Conservation (phyloP, 108 stramenopile genomes). For the Aurantiochytrium sp. region DNA sequence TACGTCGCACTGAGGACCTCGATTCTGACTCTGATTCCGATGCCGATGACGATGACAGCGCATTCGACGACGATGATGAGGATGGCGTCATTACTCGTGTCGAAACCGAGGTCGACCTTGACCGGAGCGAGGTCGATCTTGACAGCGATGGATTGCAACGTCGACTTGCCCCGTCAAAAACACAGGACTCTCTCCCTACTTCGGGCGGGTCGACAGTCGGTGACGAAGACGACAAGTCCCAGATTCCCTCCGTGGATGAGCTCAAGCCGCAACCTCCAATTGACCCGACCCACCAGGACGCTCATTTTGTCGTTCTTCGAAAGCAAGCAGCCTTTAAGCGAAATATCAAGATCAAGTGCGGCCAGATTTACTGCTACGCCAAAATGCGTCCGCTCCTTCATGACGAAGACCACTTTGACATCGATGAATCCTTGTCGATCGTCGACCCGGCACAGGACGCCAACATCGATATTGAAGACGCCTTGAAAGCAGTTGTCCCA, state of each 20-base stretch:
- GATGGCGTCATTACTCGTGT: neutral
- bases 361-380: constrained; percentile 9
- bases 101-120: neutral
- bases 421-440: neutral
- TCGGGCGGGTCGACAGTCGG: neutral
- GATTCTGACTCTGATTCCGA: neutral
- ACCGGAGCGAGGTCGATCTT: neutral
- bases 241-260: neutral
- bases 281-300: neutral
- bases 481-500: neutral
- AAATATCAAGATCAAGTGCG: constrained; percentile 11
- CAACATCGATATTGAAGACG: neutral
- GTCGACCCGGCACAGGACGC: neutral
- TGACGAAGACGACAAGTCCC: neutral
- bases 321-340: neutral
- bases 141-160: neutral
- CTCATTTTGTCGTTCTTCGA: neutral
- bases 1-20: neutral
- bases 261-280: neutral
- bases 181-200: neutral
- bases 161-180: neutral
- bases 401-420: neutral
- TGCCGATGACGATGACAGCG: neutral
- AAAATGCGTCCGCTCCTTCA: neutral
- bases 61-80: neutral